These are phyloP conservation scores for Cetradonia linearis DNA, from an alignment of 495 filamentous ascomycete species.

Conservation along the genomic window DNA sequence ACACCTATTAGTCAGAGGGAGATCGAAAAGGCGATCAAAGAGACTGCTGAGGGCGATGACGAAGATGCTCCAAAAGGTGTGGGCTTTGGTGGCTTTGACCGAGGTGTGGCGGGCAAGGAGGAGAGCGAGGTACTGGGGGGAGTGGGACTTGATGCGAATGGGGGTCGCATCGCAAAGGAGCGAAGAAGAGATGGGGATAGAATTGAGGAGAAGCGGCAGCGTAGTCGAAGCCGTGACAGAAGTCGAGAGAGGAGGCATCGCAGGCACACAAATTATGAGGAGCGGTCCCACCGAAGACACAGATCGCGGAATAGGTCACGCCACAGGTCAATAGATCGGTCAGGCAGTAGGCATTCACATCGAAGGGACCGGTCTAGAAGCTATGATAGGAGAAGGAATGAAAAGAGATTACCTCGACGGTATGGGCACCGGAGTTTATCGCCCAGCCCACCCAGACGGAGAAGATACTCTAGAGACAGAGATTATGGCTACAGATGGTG, in stretches of 20 bases:
- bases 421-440: slow-evolving; percentile 28
- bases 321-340: slow-evolving; percentile 26
- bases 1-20: slow-evolving; percentile 33
- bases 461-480: slow-evolving; percentile 11
- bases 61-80: slow-evolving; percentile 18
- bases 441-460: slow-evolving; percentile 21
- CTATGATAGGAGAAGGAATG: slow-evolving; percentile 27
- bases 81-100: slow-evolving; percentile 17
- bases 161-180: slow-evolving; percentile 6
- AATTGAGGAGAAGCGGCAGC: slow-evolving; percentile 10
- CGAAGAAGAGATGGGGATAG: slow-evolving; percentile 12
- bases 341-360: slow-evolving; percentile 26
- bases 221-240: slow-evolving; percentile 25
- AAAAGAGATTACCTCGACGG: slow-evolving; percentile 25
- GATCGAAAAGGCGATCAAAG: slow-evolving; percentile 27
- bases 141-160: slow-evolving; percentile 21
- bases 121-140: slow-evolving; percentile 43
- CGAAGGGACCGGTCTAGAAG: slow-evolving; percentile 30
- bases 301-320: slow-evolving; percentile 26
- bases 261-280: slow-evolving; percentile 31
- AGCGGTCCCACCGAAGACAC: slow-evolving; percentile 30
- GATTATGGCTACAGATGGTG: slow-evolving; percentile 4
- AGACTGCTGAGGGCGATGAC: slow-evolving; percentile 30
- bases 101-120: slow-evolving; percentile 26
- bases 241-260: slow-evolving; percentile 33